phyloP scores from a whole-genome alignment of 352 stramenopile genomes.

The Phytophthora chlamydospora region DNA sequence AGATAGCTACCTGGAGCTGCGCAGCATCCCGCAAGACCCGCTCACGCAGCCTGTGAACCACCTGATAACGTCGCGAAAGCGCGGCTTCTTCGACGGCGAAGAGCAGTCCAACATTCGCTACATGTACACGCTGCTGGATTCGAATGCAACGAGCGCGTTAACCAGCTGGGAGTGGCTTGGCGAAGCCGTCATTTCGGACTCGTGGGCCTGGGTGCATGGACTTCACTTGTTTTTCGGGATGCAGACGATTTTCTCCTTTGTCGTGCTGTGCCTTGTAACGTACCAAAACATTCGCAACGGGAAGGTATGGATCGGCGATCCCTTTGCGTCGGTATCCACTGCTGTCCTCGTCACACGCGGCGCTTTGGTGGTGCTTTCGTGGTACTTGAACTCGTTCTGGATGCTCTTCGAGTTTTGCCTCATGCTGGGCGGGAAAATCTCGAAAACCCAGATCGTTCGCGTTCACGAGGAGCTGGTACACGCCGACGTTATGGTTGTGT shows the following conservation, averaged over 20 bases:
- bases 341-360: slow-evolving; percentile 28
- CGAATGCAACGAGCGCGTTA: slow-evolving; percentile 15
- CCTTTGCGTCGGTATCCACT: slow-evolving; percentile 45
- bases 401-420: slow-evolving; percentile 42
- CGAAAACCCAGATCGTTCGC: slow-evolving; percentile 24
- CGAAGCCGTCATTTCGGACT: slow-evolving; percentile 34
- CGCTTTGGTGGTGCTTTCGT: slow-evolving; percentile 33
- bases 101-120: slow-evolving; percentile 43
- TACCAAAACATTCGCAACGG: slow-evolving; percentile 32
- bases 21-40: slow-evolving; percentile 13
- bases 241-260: slow-evolving; percentile 36
- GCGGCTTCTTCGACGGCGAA: slow-evolving; percentile 37
- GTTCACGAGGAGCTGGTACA: slow-evolving; percentile 40
- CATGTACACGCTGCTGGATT: slow-evolving; percentile 29
- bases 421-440: slow-evolving; percentile 16
- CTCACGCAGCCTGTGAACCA: slow-evolving; percentile 27
- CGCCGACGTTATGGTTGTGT: slow-evolving; percentile 39
- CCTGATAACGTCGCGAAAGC: slow-evolving; percentile 28
- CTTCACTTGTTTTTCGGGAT: slow-evolving; percentile 41
- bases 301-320: slow-evolving; percentile 51
- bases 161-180: slow-evolving; percentile 25
- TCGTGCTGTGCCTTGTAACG: slow-evolving; percentile 33
- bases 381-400: slow-evolving; percentile 47
- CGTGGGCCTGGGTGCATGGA: slow-evolving; percentile 46
- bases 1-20: slow-evolving; percentile 27